phyloP scores from a whole-genome alignment of 1,284 basidiomycete genomes.

The Volvariella surrecta region DNA sequence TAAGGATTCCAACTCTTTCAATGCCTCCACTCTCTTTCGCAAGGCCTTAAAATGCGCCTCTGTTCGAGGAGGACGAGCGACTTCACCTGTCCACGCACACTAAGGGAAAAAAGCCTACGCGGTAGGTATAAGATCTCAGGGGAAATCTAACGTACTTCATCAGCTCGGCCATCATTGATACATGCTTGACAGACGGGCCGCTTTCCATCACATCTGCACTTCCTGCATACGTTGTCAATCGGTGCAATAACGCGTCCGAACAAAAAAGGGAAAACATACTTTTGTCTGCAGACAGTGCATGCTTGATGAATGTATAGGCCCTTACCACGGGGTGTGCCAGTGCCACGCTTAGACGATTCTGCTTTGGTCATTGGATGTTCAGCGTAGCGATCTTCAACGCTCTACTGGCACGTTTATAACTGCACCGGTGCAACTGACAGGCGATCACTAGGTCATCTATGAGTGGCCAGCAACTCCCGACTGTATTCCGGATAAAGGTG shows the following conservation, averaged over 20 bases:
- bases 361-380: slow-evolving; percentile 14
- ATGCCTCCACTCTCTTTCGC: slow-evolving; percentile 35
- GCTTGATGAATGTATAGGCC: slow-evolving; percentile 37
- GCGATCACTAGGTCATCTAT: too few relatives aligned
- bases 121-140: too few relatives aligned
- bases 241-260: slow-evolving; percentile 4
- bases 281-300: slow-evolving; percentile 42
- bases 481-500: too few relatives aligned
- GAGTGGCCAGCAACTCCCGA: too few relatives aligned
- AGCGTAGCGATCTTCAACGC: too few relatives aligned
- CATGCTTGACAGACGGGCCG: slow-evolving; percentile 42
- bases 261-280: slow-evolving; percentile 23
- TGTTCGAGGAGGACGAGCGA: slow-evolving; percentile 37
- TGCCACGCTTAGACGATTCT: slow-evolving; percentile 15
- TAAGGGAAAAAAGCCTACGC: slow-evolving; percentile 14
- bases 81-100: slow-evolving; percentile 49
- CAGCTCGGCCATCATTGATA: slow-evolving; percentile 27
- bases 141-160: slow-evolving; percentile 39
- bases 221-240: slow-evolving; percentile 23
- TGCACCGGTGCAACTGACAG: too few relatives aligned
- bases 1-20: slow-evolving; percentile 37
- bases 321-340: slow-evolving; percentile 22
- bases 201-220: slow-evolving; percentile 44
- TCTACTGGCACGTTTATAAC: too few relatives aligned
- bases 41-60: slow-evolving; percentile 48